phyloP scores from a whole-genome alignment of 441 rosid genomes.

The Adansonia madagascariensis region DNA sequence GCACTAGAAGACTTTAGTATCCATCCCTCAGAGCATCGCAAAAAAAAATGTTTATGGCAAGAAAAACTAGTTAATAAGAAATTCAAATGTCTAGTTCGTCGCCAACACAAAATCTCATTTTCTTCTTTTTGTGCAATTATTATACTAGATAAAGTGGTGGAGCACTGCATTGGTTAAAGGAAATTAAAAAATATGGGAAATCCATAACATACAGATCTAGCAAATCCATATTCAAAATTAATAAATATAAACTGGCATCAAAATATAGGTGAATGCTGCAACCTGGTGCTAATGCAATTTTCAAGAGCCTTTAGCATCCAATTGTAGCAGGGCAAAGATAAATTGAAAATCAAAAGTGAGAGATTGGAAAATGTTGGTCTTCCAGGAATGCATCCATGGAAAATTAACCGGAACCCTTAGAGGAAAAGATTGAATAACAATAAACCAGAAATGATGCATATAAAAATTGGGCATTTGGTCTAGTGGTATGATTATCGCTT shows the following conservation, averaged over 20 bases:
- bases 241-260: not conserved
- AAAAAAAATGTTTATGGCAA: not conserved
- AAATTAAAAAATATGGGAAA: not conserved
- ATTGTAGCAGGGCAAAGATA: not conserved
- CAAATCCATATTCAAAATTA: not conserved
- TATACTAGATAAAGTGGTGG: not conserved
- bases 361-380: not conserved
- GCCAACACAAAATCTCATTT: not conserved
- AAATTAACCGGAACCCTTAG: not conserved
- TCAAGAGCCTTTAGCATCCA: not conserved
- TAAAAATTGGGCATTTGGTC: not conserved
- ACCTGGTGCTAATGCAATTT: not conserved
- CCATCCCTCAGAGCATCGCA: not conserved
- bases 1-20: not conserved
- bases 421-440: not conserved
- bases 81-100: not conserved
- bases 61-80: not conserved
- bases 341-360: not conserved
- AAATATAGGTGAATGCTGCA: not conserved
- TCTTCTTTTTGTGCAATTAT: not conserved
- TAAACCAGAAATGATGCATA: no score
- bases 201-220: not conserved
- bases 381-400: not conserved
- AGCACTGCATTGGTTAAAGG: not conserved
- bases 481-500: slow-evolving; percentile 15